Percentiles rank a stretch among this genome's conserved stretches.
These are phyloP conservation scores for Isoetes taiwanensis DNA, from an alignment of 75 land plant genomes.

Conservation along the genomic window DNA sequence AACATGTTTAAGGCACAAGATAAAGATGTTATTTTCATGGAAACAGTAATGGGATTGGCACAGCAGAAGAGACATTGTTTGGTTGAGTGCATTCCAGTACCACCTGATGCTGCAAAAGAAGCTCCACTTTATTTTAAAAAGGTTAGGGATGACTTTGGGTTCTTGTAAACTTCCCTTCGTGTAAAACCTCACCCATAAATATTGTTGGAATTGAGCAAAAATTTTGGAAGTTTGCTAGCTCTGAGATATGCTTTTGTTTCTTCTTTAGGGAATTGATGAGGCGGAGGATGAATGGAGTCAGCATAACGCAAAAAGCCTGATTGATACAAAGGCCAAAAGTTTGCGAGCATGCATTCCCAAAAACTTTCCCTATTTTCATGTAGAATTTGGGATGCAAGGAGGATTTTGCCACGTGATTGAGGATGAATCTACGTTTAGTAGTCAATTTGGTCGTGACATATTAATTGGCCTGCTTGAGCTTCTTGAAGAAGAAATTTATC, in stretches of 20 bases:
- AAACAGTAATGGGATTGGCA: conserved; percentile 64
- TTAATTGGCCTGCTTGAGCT: conserved; percentile 63
- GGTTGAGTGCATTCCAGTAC: conserved; percentile 89
- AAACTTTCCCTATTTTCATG: conserved; percentile 87
- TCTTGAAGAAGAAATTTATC: conserved; percentile 67
- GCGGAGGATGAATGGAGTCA: conserved; percentile 98
- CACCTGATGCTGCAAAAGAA: conserved; percentile 39
- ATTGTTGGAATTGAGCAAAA: neutral
- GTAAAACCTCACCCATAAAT: neutral
- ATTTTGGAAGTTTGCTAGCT: no score
- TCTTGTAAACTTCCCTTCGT: neutral
- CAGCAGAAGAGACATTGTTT: conserved; percentile 75
- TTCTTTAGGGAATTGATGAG: conserved; percentile 95
- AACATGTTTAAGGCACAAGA: conserved; percentile 76
- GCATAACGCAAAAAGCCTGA: conserved; percentile 88
- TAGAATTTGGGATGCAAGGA: conserved; percentile 75
- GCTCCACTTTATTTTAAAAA: conserved; percentile 92
- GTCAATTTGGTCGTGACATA: conserved; percentile 59
- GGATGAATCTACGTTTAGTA: conserved; percentile 56
- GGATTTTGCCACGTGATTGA: conserved; percentile 95
- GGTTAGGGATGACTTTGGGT: conserved; percentile 27
- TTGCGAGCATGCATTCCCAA: conserved; percentile 70
- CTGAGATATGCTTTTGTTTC: no score
- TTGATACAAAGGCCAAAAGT: conserved; percentile 66
- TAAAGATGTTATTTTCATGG: conserved; percentile 71